A percentile compares a stretch with the other conserved stretches of the same genome.
These are phyloP conservation scores for Phtheirospermum japonicum DNA, from an alignment of 257 asterid genomes.

Conservation along the genomic window DNA sequence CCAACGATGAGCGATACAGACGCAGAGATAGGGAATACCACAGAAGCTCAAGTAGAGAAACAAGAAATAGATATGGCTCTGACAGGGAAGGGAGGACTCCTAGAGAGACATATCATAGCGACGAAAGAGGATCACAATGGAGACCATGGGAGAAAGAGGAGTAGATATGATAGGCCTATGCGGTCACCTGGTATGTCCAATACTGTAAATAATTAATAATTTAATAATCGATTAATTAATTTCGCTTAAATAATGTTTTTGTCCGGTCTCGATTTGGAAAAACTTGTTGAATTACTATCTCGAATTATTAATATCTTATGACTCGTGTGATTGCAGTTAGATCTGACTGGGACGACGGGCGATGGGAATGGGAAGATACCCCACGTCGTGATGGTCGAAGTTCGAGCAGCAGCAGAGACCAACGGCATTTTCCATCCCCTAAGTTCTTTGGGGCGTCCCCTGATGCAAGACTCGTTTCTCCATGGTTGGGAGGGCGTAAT, in stretches of 20 bases:
- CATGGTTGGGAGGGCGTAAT: constrained; percentile 77
- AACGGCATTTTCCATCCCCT: constrained; percentile 80
- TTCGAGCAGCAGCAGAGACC: constrained; percentile 43
- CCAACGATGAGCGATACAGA: constrained; percentile 46
- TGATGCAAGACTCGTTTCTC: constrained; percentile 91
- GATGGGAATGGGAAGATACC: constrained; percentile 96
- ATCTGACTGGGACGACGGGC: constrained; percentile 97
- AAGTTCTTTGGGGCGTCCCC: constrained; percentile 86
- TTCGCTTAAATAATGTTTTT: no score
- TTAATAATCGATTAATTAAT: no score
- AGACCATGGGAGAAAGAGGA: constrained; percentile 60
- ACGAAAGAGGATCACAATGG: constrained; percentile 47
- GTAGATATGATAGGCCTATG: constrained; percentile 57
- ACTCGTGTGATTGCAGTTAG: constrained; percentile 53
- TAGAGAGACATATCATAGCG: constrained; percentile 55
- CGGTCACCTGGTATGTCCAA: constrained; percentile 63
- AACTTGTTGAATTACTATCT: no score
- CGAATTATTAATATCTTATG: neutral
- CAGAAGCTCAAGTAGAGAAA: constrained; percentile 41
- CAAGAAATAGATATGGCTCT: constrained; percentile 43
- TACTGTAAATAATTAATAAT: neutral
- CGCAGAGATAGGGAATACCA: constrained; percentile 44
- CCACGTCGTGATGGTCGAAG: constrained; percentile 63
- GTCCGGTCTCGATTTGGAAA: no score
- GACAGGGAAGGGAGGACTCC: constrained; percentile 54